Percentiles rank a stretch among this genome's conserved stretches.
Conservation (phyloP, 2,329 filamentous ascomycete genomes). For the Cephalotrichum gorgonifer region DNA sequence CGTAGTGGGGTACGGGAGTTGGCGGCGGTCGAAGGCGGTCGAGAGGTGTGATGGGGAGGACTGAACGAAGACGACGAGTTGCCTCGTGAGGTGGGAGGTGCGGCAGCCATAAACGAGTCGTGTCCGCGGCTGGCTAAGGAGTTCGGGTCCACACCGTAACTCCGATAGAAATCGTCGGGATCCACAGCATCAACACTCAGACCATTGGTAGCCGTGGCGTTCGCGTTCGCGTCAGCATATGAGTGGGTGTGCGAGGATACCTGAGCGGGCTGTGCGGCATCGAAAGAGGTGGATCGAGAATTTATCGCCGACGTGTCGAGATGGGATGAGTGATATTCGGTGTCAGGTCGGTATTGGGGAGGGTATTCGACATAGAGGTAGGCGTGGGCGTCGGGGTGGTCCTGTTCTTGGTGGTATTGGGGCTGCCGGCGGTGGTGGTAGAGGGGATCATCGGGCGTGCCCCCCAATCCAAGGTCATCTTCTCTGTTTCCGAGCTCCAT, state of each 20-base stretch:
- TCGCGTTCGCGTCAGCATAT: slow-evolving; percentile 13
- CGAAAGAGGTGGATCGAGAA: background rate
- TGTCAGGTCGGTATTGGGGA: slow-evolving; percentile 10
- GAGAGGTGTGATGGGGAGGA: slow-evolving; percentile 36
- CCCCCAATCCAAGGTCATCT: slow-evolving; percentile 27
- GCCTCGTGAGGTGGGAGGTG: slow-evolving; percentile 29
- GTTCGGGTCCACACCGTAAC: slow-evolving; percentile 28
- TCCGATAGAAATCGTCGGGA: slow-evolving; percentile 46
- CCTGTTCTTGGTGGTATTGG: slow-evolving; percentile 15
- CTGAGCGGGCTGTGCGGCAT: slow-evolving; percentile 1
- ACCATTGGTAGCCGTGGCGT: slow-evolving; percentile 14
- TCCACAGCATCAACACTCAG: slow-evolving; percentile 31
- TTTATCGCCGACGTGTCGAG: background rate
- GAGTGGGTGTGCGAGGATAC: background rate
- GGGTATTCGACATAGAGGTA: slow-evolving; percentile 9
- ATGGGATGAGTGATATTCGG: slow-evolving; percentile 10
- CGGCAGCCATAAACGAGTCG: slow-evolving; percentile 19
- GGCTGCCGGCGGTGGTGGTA: slow-evolving; percentile 12
- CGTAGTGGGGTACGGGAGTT: slow-evolving; percentile 27
- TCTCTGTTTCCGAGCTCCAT: slow-evolving; percentile 38
- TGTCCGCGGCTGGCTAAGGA: slow-evolving; percentile 11
- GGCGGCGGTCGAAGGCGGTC: slow-evolving; percentile 32
- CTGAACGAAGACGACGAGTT: slow-evolving; percentile 36
- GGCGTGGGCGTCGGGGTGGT: slow-evolving; percentile 14
- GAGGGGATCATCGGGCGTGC: slow-evolving; percentile 14